Evolutionary conservation across 1,284 basidiomycete species (phyloP).

Genomic region (Ceratobasidium sp.): DNA sequence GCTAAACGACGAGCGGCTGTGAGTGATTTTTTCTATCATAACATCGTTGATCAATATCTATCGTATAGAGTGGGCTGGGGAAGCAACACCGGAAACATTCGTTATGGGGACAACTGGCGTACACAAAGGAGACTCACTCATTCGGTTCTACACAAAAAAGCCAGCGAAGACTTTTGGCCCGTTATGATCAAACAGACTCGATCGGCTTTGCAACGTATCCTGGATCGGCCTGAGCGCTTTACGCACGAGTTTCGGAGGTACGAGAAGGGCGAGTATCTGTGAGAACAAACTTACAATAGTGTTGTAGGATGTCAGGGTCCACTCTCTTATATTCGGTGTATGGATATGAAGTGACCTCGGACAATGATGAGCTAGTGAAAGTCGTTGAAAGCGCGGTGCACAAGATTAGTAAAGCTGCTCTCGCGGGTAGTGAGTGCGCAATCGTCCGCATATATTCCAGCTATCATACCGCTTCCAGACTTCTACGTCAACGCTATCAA

Average conservation of each 20-base stretch:
- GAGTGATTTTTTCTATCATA: not conserved
- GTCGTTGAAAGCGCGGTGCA: conserved; percentile 18
- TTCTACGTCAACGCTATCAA: conserved; percentile 21
- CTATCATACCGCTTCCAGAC: conserved; percentile 1
- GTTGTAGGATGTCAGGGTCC: conserved; percentile 5
- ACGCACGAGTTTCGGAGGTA: conserved; percentile 16
- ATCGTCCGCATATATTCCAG: not conserved
- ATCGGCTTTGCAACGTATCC: conserved; percentile 3
- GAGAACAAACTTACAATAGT: not conserved
- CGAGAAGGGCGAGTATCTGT: not conserved
- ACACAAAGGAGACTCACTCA: conserved; percentile 19
- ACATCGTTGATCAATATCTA: not conserved
- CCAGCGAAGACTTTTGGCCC: conserved; percentile 26
- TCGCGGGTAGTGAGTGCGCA: conserved; percentile 26
- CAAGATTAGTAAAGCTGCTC: not conserved
- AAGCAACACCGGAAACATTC: conserved; percentile 10
- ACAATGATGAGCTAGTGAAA: conserved; percentile 7
- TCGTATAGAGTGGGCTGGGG: conserved; percentile 13
- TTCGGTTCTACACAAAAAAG: conserved; percentile 11
- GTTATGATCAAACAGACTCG: conserved; percentile 18
- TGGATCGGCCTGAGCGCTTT: conserved; percentile 27
- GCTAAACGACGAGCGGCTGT: conserved; percentile 15
- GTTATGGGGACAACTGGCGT: conserved; percentile 17
- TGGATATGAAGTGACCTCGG: conserved; percentile 18
- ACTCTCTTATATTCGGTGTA: conserved; percentile 21